These are phyloP conservation scores for Erodium trifolium DNA, from an alignment of 441 rosid species.

Conservation along the genomic window DNA sequence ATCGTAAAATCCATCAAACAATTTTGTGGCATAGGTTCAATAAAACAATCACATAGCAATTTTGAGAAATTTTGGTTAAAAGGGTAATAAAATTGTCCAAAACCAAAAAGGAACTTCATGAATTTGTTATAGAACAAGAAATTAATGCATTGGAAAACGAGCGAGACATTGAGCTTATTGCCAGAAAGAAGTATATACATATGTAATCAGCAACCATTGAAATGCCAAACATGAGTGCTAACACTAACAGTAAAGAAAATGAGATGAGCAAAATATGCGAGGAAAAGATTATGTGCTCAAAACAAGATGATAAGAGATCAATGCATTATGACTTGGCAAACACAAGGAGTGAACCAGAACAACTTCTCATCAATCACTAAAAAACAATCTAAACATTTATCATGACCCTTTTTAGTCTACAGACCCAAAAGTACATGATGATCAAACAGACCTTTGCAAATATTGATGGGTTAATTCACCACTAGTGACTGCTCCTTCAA, in stretches of 20 bases:
- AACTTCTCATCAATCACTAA: conserved; percentile 2
- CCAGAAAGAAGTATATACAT: neutral
- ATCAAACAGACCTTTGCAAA: conserved; percentile 18
- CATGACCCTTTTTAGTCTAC: neutral
- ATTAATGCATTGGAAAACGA: neutral
- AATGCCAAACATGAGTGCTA: neutral
- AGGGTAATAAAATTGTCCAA: too few relatives aligned
- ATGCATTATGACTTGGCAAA: conserved; percentile 2
- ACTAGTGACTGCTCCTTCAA: conserved; percentile 80
- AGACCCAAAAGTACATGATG: neutral
- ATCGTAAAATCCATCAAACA: conserved; percentile 13
- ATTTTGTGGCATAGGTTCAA: neutral
- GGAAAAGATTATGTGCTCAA: neutral
- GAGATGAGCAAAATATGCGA: neutral
- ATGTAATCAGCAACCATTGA: neutral
- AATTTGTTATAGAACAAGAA: neutral
- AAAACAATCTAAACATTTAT: neutral
- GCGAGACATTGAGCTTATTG: too few relatives aligned
- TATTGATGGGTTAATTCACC: conserved; percentile 81
- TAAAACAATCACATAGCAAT: conserved; percentile 5
- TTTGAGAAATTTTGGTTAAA: neutral
- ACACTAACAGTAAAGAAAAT: neutral
- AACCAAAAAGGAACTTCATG: neutral
- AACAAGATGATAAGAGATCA: too few relatives aligned
- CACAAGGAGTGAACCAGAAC: neutral